Evolutionary conservation across 192 early-diverging fungal genomes (phyloP).

Genomic region (Coemansia asiatica): DNA sequence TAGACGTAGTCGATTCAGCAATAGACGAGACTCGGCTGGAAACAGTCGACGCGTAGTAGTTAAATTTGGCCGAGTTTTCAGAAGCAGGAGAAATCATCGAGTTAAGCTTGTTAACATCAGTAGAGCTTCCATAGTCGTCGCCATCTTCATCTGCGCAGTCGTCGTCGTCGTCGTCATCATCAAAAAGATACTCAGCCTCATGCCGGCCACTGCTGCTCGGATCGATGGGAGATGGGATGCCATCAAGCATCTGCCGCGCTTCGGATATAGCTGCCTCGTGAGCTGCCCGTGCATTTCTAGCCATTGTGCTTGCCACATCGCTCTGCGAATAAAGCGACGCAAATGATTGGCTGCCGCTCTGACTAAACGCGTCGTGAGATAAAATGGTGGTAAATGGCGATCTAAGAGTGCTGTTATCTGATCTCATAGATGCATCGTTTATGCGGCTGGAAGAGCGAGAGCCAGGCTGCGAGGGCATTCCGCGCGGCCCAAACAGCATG

Average conservation of each 20-base stretch:
- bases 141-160: slow-evolving; percentile 5
- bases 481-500: slow-evolving; percentile 56
- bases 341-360: slow-evolving; percentile 24
- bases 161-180: slow-evolving; percentile 32
- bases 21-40: slow-evolving; percentile 35
- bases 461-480: slow-evolving; percentile 27
- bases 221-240: slow-evolving; percentile 49
- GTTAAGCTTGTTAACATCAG: slow-evolving; percentile 27
- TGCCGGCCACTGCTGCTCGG: slow-evolving; percentile 12
- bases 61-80: slow-evolving; percentile 38
- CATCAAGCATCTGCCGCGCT: slow-evolving; percentile 48
- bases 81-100: slow-evolving; percentile 46
- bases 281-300: slow-evolving; percentile 16
- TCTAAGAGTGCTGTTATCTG: slow-evolving; percentile 23
- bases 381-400: slow-evolving; percentile 15
- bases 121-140: neutral
- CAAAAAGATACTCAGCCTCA: slow-evolving; percentile 55
- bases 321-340: slow-evolving; percentile 46
- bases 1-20: slow-evolving; percentile 19
- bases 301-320: slow-evolving; percentile 22
- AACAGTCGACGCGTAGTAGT: slow-evolving; percentile 34
- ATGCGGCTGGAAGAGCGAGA: slow-evolving; percentile 35
- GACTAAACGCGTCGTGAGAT: slow-evolving; percentile 12
- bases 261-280: slow-evolving; percentile 47
- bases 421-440: slow-evolving; percentile 19